A percentile compares a stretch with the other conserved stretches of the same genome.
These are phyloP conservation scores for Ustilago cynodontis DNA, from an alignment of 1,284 basidiomycete genomes.

Conservation along the genomic window DNA sequence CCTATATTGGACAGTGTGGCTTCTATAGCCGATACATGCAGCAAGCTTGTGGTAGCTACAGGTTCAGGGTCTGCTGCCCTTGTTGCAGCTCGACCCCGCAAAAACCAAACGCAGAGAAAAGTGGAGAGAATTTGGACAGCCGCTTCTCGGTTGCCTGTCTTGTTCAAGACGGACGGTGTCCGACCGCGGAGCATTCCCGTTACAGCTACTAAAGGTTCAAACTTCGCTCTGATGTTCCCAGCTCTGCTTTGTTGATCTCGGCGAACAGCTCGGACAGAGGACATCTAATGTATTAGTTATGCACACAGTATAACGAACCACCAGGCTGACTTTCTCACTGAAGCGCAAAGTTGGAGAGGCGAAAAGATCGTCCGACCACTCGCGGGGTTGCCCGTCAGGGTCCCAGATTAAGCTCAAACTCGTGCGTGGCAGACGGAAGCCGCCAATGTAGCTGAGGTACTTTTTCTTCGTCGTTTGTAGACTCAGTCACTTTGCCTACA, in stretches of 20 bases:
- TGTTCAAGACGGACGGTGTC: conserved; percentile 21
- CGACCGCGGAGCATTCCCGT: conserved; percentile 30
- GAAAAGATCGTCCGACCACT: not conserved
- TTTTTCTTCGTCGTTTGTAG: not conserved
- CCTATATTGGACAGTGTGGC: not conserved
- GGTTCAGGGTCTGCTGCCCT: not conserved
- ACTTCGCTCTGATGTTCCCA: not conserved
- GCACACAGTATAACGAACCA: not conserved
- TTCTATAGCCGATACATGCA: not conserved
- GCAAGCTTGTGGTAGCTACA: not conserved
- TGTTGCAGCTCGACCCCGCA: conserved; percentile 1
- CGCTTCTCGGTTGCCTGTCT: not conserved
- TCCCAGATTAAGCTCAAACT: not conserved
- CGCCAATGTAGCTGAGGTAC: not conserved
- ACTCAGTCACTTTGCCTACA: not conserved
- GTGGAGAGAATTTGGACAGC: conserved; percentile 23
- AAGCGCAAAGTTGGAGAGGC: not conserved
- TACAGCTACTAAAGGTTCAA: conserved; percentile 12
- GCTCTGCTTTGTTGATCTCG: conserved; percentile 5
- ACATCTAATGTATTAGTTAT: no score
- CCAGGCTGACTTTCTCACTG: not conserved
- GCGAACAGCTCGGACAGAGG: not conserved
- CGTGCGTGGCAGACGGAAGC: not conserved
- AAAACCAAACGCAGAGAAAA: conserved; percentile 1
- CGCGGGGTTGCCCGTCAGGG: conserved; percentile 1